Conservation (phyloP, 768 basidiomycete species). For the Zangia roseola region DNA sequence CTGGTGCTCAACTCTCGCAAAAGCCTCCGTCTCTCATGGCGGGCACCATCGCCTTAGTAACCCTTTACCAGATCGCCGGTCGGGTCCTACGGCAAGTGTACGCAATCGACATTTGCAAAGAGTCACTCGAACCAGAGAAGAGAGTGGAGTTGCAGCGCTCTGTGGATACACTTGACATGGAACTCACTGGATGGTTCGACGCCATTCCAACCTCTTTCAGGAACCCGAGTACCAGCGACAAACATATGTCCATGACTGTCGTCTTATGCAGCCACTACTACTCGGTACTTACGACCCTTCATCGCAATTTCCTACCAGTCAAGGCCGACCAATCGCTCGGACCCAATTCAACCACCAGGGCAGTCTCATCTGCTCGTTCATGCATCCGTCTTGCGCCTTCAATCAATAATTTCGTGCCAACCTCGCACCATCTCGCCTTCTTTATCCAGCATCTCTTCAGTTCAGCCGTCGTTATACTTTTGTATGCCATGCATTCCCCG, state of each 20-base stretch:
- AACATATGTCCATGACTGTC: constrained; percentile 83
- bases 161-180: constrained; percentile 75
- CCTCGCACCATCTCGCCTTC: constrained; percentile 85
- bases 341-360: constrained; percentile 74
- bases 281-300: constrained; percentile 81
- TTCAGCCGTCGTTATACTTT: constrained; percentile 79
- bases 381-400: constrained; percentile 85
- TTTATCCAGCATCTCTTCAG: constrained; percentile 90
- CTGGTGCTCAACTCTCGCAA: too few species aligned
- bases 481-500: constrained; percentile 82
- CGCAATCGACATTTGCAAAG: constrained; percentile 74
- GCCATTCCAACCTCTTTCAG: constrained; percentile 74
- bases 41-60: constrained; percentile 72
- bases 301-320: constrained; percentile 84
- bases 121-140: constrained; percentile 69
- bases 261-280: constrained; percentile 89
- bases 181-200: constrained; percentile 82
- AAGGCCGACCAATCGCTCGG: constrained; percentile 67
- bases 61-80: constrained; percentile 83
- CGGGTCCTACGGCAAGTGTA: constrained; percentile 82
- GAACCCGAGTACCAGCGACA: constrained; percentile 66
- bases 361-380: constrained; percentile 79
- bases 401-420: constrained; percentile 79
- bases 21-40: constrained; percentile 72
- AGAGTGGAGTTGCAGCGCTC: constrained; percentile 72